Percentiles rank a stretch among this genome's conserved stretches.
Evolutionary conservation across 495 filamentous ascomycete genomes (phyloP).

Genomic region (Podospora appendiculata): DNA sequence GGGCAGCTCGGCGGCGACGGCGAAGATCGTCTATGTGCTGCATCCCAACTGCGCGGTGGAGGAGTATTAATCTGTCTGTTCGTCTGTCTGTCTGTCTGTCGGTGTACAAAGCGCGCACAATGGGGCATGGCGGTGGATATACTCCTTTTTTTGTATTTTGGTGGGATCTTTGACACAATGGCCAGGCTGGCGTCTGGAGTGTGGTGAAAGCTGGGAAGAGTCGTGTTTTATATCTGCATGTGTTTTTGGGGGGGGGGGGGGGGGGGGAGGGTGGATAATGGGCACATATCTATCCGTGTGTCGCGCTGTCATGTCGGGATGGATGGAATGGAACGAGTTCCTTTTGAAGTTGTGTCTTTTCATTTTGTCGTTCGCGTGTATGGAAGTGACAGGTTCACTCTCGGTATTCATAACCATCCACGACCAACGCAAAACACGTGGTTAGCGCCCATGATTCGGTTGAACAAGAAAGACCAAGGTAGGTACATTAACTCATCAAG

Average conservation of each 20-base stretch:
- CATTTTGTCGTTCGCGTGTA: no score
- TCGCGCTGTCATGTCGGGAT: no score
- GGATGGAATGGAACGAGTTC: no score
- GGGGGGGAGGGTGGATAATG: neutral
- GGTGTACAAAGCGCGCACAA: no score
- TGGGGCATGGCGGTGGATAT: no score
- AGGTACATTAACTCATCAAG: neutral
- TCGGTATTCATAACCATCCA: neutral
- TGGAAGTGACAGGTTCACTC: no score
- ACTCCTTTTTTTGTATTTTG: no score
- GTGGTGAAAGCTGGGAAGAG: neutral
- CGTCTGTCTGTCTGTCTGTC: neutral
- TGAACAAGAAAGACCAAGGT: neutral
- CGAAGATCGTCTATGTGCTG: conserved; percentile 73
- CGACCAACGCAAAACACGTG: neutral
- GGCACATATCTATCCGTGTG: no score
- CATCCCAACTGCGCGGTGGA: conserved; percentile 93
- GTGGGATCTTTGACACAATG: neutral
- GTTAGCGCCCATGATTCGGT: no score
- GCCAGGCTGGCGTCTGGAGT: neutral
- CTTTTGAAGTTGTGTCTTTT: no score
- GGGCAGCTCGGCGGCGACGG: conserved; percentile 28
- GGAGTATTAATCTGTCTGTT: conserved; percentile 19
- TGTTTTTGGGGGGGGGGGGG: neutral
- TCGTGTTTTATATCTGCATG: neutral